A percentile compares a stretch with the other conserved stretches of the same genome.
Evolutionary conservation across 129 eudicot genomes (phyloP).

Genomic region (Pulicaria dysenterica): DNA sequence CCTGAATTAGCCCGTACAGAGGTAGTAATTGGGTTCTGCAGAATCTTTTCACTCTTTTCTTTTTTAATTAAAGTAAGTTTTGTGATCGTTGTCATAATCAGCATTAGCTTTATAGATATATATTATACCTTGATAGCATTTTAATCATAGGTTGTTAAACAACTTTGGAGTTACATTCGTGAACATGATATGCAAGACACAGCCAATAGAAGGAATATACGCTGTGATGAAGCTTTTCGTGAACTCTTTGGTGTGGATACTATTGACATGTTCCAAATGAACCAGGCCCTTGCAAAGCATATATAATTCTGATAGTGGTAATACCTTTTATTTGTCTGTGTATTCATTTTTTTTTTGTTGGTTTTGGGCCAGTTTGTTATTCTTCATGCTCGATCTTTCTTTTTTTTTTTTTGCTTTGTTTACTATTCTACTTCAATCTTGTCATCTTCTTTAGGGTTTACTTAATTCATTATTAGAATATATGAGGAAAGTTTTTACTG

Average conservation of each 20-base stretch:
- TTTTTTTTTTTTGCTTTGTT: neutral
- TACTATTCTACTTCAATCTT: neutral
- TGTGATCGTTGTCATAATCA: neutral
- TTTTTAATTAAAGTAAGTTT: neutral
- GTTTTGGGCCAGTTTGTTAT: neutral
- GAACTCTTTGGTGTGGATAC: conserved; percentile 68
- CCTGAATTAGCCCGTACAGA: conserved; percentile 78
- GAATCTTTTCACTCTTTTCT: neutral
- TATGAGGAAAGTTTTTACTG: conserved; percentile 26
- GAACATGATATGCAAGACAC: conserved; percentile 83
- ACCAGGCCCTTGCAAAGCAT: conserved; percentile 80
- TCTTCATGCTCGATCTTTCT: neutral
- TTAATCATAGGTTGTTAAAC: conserved; percentile 72
- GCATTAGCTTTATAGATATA: neutral
- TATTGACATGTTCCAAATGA: conserved; percentile 86
- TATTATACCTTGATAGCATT: neutral
- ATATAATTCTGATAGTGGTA: conserved; percentile 71
- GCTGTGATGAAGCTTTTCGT: conserved; percentile 70
- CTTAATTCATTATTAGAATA: conserved; percentile 7
- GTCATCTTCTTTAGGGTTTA: neutral
- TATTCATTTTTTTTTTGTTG: conserved; percentile 4
- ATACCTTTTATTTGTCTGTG: conserved; percentile 6
- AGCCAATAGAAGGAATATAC: conserved; percentile 58
- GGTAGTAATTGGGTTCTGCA: conserved; percentile 45
- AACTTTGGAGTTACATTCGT: conserved; percentile 74